Percentiles rank a stretch among this genome's conserved stretches.
These are phyloP conservation scores for Sporothrix inflata DNA, from an alignment of 2,329 filamentous ascomycete species.

Conservation along the genomic window DNA sequence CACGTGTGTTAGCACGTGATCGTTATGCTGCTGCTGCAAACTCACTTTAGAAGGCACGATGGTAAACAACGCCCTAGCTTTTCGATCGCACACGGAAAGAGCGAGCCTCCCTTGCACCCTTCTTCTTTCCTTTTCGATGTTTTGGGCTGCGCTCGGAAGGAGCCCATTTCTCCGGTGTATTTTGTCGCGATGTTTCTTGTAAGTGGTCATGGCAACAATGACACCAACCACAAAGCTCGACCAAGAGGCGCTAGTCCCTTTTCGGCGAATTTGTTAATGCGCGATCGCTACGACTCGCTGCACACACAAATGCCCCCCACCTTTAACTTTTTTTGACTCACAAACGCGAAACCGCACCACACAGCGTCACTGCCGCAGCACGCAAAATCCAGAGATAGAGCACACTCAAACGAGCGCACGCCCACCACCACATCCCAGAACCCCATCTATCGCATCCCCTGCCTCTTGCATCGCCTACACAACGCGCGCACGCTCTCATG, in stretches of 20 bases:
- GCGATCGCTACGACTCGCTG: background rate
- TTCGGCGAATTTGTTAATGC: background rate
- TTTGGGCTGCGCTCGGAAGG: background rate
- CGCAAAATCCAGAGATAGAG: background rate
- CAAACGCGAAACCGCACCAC: constrained; percentile 22
- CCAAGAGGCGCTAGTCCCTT: background rate
- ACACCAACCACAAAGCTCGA: background rate
- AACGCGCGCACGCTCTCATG: constrained; percentile 40
- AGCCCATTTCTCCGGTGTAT: background rate
- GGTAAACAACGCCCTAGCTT: background rate
- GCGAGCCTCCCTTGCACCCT: background rate
- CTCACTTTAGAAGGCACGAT: background rate
- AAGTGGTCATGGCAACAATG: background rate
- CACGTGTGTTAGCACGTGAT: background rate
- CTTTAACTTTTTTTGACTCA: constrained; percentile 25
- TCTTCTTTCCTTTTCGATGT: background rate
- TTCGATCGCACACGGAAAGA: background rate
- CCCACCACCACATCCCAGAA: background rate
- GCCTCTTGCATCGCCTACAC: background rate
- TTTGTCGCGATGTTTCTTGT: background rate
- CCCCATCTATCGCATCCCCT: background rate
- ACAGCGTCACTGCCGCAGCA: constrained; percentile 10
- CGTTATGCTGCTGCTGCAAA: no score
- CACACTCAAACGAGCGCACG: background rate
- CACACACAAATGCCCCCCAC: constrained; percentile 13